phyloP scores from a whole-genome alignment of 164 flowering plant genomes.

The Platanus orientalis region DNA sequence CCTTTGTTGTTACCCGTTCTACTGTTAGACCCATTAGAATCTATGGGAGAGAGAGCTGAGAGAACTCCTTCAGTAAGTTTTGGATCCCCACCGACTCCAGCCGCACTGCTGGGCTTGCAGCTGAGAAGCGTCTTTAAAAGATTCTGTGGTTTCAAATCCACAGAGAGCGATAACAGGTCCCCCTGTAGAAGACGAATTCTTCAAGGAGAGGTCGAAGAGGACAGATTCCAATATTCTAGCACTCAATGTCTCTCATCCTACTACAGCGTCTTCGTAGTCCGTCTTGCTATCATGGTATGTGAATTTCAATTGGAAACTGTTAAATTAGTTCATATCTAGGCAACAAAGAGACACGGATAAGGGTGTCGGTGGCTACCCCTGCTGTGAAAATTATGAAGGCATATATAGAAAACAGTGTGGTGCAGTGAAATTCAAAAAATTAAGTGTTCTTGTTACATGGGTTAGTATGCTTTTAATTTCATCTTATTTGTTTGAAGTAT shows the following conservation, averaged over 20 bases:
- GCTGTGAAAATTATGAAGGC: no score
- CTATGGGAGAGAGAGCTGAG: slow-evolving; percentile 17
- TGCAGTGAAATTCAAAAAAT: no score
- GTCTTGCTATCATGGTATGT: slow-evolving; percentile 88
- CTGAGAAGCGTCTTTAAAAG: slow-evolving; percentile 22
- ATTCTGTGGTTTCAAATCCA: slow-evolving; percentile 25
- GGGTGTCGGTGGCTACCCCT: no score
- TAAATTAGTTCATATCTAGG: no score
- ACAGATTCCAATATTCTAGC: slow-evolving; percentile 48
- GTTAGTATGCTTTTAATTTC: no score
- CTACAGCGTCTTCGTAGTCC: slow-evolving; percentile 91
- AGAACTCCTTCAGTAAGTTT: slow-evolving; percentile 21
- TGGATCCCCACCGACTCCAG: slow-evolving; percentile 26
- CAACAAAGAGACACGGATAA: no score
- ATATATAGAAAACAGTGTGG: no score
- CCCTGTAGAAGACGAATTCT: slow-evolving; percentile 34
- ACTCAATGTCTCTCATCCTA: slow-evolving; percentile 75
- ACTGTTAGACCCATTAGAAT: not conserved
- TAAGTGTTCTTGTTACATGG: no score
- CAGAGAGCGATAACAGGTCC: slow-evolving; percentile 22
- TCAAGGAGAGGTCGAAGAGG: slow-evolving; percentile 46
- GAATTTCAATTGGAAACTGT: not conserved
- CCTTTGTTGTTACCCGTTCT: no score
- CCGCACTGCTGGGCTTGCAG: slow-evolving; percentile 18
- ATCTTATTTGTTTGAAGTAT: no score